These are phyloP conservation scores for Sonneratia caseolaris DNA, from an alignment of 345 rosid genomes.

Conservation along the genomic window DNA sequence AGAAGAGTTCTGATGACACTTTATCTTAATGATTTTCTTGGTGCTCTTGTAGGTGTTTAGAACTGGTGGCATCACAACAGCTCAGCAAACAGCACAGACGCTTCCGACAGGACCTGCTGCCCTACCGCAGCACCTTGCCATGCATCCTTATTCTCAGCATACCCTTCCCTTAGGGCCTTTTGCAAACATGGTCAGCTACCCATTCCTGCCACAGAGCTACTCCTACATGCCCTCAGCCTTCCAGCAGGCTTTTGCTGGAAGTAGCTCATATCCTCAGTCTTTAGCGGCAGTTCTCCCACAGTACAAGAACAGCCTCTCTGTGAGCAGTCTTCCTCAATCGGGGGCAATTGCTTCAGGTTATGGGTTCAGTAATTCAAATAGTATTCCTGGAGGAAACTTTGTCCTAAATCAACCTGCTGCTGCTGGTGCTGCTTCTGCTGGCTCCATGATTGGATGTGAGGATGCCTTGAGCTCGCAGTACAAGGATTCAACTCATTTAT, in stretches of 20 bases:
- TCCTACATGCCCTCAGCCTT: conserved; percentile 84
- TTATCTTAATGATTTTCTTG: conserved; percentile 10
- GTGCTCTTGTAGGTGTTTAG: conserved; percentile 41
- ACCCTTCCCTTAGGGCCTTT: conserved; percentile 71
- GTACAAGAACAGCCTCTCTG: conserved; percentile 69
- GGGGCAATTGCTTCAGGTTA: conserved; percentile 73
- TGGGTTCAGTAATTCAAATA: conserved; percentile 72
- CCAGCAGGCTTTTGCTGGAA: conserved; percentile 81
- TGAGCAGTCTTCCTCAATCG: conserved; percentile 80
- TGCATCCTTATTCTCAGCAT: conserved; percentile 90
- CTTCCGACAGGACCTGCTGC: conserved; percentile 70
- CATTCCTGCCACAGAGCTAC: conserved; percentile 86
- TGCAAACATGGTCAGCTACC: conserved; percentile 84
- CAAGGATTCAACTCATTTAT: conserved; percentile 63
- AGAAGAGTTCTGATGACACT: not conserved
- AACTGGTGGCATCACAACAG: conserved; percentile 50
- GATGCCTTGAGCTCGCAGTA: conserved; percentile 74
- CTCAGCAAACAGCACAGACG: conserved; percentile 36
- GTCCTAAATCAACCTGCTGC: conserved; percentile 57
- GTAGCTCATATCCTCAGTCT: conserved; percentile 74
- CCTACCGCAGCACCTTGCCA: conserved; percentile 75
- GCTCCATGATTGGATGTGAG: conserved; percentile 58
- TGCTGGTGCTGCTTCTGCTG: conserved; percentile 48
- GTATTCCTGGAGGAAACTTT: conserved; percentile 61
- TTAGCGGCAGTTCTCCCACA: conserved; percentile 82